These are phyloP conservation scores for Diaporthe australafricana DNA, from an alignment of 2,329 filamentous ascomycete genomes.

Conservation along the genomic window DNA sequence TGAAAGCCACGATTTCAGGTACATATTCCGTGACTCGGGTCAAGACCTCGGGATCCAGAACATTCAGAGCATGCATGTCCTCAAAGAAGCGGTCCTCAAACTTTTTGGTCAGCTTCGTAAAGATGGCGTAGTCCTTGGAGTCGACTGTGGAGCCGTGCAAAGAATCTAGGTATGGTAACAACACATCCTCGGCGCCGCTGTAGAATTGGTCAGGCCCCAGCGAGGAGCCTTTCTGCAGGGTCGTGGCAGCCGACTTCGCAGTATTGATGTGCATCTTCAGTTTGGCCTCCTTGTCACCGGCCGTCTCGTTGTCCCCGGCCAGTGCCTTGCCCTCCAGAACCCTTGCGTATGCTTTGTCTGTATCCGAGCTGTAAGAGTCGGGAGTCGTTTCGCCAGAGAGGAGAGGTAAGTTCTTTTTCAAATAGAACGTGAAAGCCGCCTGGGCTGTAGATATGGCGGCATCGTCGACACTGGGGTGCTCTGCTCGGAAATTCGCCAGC, in stretches of 20 bases:
- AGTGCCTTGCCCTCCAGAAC: conserved; percentile 68
- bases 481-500: conserved; percentile 66
- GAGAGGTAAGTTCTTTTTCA: conserved; percentile 66
- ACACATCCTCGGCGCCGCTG: conserved; percentile 71
- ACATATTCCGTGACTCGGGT: conserved; percentile 95
- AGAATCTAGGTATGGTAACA: conserved; percentile 86
- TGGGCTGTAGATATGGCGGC: conserved; percentile 43
- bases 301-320: conserved; percentile 64
- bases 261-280: conserved; percentile 88
- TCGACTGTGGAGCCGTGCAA: conserved; percentile 72
- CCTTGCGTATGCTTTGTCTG: conserved; percentile 62
- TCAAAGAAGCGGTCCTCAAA: conserved; percentile 90
- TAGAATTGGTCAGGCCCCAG: conserved; percentile 53
- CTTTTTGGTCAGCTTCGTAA: conserved; percentile 85
- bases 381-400: conserved; percentile 51
- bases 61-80: conserved; percentile 89
- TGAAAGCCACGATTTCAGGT: conserved; percentile 86
- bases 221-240: conserved; percentile 53
- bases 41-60: conserved; percentile 82
- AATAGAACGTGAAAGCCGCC: conserved; percentile 67
- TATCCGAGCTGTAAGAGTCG: conserved; percentile 60
- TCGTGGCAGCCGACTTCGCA: conserved; percentile 62
- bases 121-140: conserved; percentile 76
- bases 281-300: conserved; percentile 86
- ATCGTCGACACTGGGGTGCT: conserved; percentile 57